phyloP scores from a whole-genome alignment of 495 filamentous ascomycete species.

The Trichocladium uniseriatum region DNA sequence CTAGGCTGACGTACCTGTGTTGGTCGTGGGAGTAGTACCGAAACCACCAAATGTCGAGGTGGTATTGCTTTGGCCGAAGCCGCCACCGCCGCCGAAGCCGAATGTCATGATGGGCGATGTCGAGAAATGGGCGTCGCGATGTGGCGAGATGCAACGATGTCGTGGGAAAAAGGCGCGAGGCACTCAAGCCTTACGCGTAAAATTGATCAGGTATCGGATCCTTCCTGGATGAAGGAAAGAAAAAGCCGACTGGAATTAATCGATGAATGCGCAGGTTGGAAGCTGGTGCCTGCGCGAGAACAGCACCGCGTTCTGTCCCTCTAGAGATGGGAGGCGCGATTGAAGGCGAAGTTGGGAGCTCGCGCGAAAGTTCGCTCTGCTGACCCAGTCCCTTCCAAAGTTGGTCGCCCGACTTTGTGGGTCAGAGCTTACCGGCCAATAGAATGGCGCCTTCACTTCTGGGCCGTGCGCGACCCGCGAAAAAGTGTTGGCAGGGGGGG shows the following conservation, averaged over 20 bases:
- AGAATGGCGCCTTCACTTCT: not conserved
- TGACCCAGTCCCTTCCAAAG: not conserved
- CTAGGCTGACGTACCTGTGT: conserved; percentile 31
- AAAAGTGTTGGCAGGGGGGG: conserved; percentile 1
- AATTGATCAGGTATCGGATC: not conserved
- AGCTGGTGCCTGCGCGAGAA: not conserved
- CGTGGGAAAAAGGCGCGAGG: conserved; percentile 13
- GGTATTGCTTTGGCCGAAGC: conserved; percentile 52
- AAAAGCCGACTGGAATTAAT: not conserved
- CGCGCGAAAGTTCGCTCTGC: conserved; percentile 7
- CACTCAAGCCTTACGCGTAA: conserved; percentile 1
- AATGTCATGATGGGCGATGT: conserved; percentile 38
- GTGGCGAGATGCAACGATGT: not conserved
- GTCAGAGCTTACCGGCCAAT: conserved; percentile 8
- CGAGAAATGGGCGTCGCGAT: not conserved
- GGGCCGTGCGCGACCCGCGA: conserved; percentile 1
- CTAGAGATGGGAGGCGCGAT: conserved; percentile 9
- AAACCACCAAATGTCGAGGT: conserved; percentile 47
- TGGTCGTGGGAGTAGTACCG: conserved; percentile 44
- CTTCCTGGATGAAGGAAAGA: not conserved
- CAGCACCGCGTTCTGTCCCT: conserved; percentile 6
- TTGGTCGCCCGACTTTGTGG: not conserved
- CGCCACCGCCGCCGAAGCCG: conserved; percentile 39
- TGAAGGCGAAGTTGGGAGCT: conserved; percentile 11
- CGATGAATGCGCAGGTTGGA: not conserved